Base-by-base conservation (phyloP, 2,329 filamentous ascomycete species). In the Claviceps sorghi region DNA sequence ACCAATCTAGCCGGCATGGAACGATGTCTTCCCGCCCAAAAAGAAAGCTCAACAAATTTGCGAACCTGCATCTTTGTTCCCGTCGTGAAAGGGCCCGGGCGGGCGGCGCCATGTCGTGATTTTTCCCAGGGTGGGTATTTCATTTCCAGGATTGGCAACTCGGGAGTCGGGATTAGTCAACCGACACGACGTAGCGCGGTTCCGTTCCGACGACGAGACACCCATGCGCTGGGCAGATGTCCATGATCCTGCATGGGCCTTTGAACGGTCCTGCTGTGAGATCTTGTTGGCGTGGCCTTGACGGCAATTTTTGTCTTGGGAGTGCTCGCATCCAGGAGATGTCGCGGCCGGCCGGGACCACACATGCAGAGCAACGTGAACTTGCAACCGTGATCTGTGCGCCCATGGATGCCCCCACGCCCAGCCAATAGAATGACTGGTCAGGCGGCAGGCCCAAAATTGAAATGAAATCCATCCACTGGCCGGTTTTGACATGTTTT, bases 151-250 rank as follows among this genome's bases (percentile, higher is more conserved):
- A 47, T n/a, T 40, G 36, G 30, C 22, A 51, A 38, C n/a, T 40
- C 46, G 38, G 45, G 50, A 54, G 53, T 47, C 46, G 34, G 41
- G 54, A 55, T 57, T 55, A 50, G 55, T 52, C 54, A 55, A 55
- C 55, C 53, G 29, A 19, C 17, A 13, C 13, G 7, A 49, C 21
- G 42, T 26, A 42, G 17, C 34, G 32, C 41, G 19, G 42, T 19
- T n/a, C n/a, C 3, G 26, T 26, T 15, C 13, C n/a, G 46, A 22
- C 5, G 45, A 22, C 15, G 22, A 48, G 5, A 48, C 22, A 13
- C 32, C 30, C 45, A 19, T 32, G n/a, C 8, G 5, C 30, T 36
- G 30, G n/a, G 13, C 15, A 40, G 6, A 46, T 34, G 32, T 34
- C 32, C 32, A 9, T 34, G 4, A 34, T 34, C 32, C 8, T 34